Evolutionary conservation across 345 rosid genomes (phyloP), one percentile per base, ranked within the genome.

Genomic region (Eucalyptus urophylla): DNA sequence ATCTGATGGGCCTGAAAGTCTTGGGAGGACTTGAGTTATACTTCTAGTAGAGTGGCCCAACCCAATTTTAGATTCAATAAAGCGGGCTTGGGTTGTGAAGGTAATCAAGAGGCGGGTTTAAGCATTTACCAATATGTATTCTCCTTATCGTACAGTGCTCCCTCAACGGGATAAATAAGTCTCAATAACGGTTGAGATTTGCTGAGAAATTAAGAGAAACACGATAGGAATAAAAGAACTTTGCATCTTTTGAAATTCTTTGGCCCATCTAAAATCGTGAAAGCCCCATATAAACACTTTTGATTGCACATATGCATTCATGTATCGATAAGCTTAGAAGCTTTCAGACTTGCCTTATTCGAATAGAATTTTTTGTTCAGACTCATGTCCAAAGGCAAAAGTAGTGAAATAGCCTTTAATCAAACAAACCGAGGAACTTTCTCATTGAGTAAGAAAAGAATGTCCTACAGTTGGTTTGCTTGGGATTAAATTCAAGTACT

Each of bases 51-150:
- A 65, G 72, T 65, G 72, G 33, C 33, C 72, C 72, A 62, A 62
- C 33, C 72, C 72, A 65, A 14, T 65, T n/a, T 65, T 0, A 29
- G 72, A 14, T 65, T 65, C 17, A 29, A n/a, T 14, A 29, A 65
- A 65, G 37, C 37, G 16, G 37, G 37, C 72, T 65, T 6, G 37
- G 16, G 72, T 29, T 7, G 17, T 14, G 0, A 12, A 65, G 72
- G 33, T 14, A n/a, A 29, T n/a, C 37, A n/a, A 65, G 31, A 60
- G 40, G 31, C 15, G 14, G 31, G 69, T 60, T 60, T 27, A 29
- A 29, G 8, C 69, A 27, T 14, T 65, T 65, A 0, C 3, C 7
- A n/a, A 65, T 1, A 7, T 0, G 37, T 6, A n/a, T 65, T 31
- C 6, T n/a, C 76, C 0, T 13, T n/a, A 7, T n/a, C 8, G 69